Percentiles rank a stretch among this genome's conserved stretches.
These are phyloP conservation scores for Fusarium sp. DNA, from an alignment of 2,329 filamentous ascomycete genomes.

Conservation along the genomic window DNA sequence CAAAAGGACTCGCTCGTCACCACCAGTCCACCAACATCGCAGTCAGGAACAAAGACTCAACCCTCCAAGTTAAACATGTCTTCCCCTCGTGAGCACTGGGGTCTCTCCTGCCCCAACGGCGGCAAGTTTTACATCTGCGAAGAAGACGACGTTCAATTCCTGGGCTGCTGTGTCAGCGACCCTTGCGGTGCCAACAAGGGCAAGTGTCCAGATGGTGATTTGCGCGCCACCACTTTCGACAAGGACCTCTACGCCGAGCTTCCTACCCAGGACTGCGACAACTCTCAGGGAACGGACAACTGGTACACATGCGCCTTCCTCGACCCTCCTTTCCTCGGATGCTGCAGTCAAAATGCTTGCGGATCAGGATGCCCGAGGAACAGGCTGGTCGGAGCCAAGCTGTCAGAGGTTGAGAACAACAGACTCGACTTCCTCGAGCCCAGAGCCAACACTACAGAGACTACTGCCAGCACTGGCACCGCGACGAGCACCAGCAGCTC, in stretches of 20 bases:
- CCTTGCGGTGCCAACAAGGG: conserved; percentile 49
- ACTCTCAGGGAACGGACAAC: conserved; percentile 17
- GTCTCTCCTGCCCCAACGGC: conserved; percentile 48
- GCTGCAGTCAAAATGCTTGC: conserved; percentile 48
- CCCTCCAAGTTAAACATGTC: conserved; percentile 22
- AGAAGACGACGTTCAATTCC: conserved; percentile 47
- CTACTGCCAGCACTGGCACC: conserved; percentile 11
- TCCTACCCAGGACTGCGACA: conserved; percentile 49
- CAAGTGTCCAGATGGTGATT: conserved; percentile 46
- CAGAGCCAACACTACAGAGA: background rate
- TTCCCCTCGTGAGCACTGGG: conserved; percentile 32
- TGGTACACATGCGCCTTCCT: conserved; percentile 53
- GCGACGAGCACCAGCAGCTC: conserved; percentile 15
- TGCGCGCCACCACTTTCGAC: conserved; percentile 49
- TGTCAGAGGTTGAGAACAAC: conserved; percentile 25
- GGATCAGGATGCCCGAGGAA: conserved; percentile 18
- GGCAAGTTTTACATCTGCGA: conserved; percentile 55
- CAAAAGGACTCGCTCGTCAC: background rate
- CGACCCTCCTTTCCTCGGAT: conserved; percentile 54
- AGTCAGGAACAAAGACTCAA: background rate
- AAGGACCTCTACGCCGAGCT: conserved; percentile 46
- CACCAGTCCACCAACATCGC: background rate
- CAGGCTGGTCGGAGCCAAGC: conserved; percentile 24
- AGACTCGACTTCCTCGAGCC: conserved; percentile 31
- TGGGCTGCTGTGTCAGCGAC: conserved; percentile 55